Conservation (phyloP, 371 early-diverging fungal genomes). For the Saksenaea oblongispora region DNA sequence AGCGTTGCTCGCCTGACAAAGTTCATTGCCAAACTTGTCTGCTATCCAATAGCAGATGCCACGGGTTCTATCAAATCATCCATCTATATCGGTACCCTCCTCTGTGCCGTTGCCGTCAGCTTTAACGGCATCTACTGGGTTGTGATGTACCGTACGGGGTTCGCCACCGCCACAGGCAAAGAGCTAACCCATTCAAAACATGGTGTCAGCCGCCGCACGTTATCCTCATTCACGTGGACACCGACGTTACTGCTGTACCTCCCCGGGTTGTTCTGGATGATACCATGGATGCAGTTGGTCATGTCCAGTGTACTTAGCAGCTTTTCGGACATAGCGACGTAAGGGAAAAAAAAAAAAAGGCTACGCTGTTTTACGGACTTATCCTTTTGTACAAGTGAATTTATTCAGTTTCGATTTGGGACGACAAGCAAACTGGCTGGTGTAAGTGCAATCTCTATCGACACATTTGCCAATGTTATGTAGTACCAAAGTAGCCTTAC, state of each 20-base stretch:
- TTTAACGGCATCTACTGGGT: slow-evolving; percentile 38
- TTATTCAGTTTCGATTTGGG: slow-evolving; percentile 44
- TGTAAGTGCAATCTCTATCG: slow-evolving; percentile 22
- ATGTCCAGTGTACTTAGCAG: slow-evolving; percentile 51
- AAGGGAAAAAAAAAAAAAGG: slow-evolving; percentile 1
- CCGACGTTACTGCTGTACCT: slow-evolving; percentile 27
- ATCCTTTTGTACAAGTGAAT: slow-evolving; percentile 28
- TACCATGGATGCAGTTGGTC: slow-evolving; percentile 42
- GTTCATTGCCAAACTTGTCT: slow-evolving; percentile 42
- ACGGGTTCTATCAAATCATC: slow-evolving; percentile 24
- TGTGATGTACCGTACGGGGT: slow-evolving; percentile 36
- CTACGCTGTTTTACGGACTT: not conserved
- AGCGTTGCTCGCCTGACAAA: slow-evolving; percentile 38
- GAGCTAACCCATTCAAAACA: slow-evolving; percentile 22
- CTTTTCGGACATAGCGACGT: slow-evolving; percentile 52
- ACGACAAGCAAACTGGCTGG: slow-evolving; percentile 46
- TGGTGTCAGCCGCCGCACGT: not conserved
- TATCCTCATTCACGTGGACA: slow-evolving; percentile 23
- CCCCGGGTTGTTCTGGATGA: slow-evolving; percentile 47
- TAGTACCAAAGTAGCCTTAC: slow-evolving; percentile 60
- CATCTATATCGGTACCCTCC: slow-evolving; percentile 37
- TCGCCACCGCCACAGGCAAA: slow-evolving; percentile 33
- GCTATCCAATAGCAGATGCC: slow-evolving; percentile 35
- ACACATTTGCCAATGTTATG: not conserved
- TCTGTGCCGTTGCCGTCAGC: slow-evolving; percentile 33